Conservation (phyloP, 306 rosid genomes). For the Cicer cuneatum region DNA sequence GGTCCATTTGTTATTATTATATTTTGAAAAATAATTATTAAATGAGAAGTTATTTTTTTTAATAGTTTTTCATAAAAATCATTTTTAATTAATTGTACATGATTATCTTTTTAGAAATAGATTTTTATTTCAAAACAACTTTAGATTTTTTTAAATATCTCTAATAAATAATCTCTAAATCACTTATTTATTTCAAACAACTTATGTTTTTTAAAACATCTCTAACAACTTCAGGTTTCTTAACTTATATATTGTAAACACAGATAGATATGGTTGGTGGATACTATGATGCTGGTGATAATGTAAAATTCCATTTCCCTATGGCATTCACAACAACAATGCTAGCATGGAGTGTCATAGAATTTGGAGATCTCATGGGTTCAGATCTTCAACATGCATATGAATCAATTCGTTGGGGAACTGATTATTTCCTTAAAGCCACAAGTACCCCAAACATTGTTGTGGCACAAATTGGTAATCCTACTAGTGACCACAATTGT, state of each 20-base stretch:
- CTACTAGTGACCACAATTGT: conserved; percentile 45
- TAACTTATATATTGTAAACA: background rate
- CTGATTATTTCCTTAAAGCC: conserved; percentile 59
- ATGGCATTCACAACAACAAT: conserved; percentile 61
- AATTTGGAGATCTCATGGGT: conserved; percentile 56
- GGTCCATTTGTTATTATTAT: no score
- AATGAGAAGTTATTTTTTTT: no score
- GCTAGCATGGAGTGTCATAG: conserved; percentile 62
- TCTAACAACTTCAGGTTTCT: no score
- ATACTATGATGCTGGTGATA: conserved; percentile 68
- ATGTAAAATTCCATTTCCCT: conserved; percentile 62
- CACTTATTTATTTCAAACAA: no score
- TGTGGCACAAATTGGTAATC: conserved; percentile 54
- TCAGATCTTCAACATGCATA: conserved; percentile 42
- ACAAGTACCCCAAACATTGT: conserved; percentile 3
- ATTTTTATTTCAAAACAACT: no score
- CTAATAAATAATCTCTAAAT: no score
- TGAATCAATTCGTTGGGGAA: conserved; percentile 60
- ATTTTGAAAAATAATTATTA: no score
- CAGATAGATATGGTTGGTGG: conserved; percentile 60
- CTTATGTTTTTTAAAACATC: no score
- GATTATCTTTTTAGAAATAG: no score
- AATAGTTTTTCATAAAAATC: no score
- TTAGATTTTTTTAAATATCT: no score
- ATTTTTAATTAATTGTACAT: no score